Conservation (phyloP, 2,329 filamentous ascomycete genomes). For the Hymenoscyphus repandus region DNA sequence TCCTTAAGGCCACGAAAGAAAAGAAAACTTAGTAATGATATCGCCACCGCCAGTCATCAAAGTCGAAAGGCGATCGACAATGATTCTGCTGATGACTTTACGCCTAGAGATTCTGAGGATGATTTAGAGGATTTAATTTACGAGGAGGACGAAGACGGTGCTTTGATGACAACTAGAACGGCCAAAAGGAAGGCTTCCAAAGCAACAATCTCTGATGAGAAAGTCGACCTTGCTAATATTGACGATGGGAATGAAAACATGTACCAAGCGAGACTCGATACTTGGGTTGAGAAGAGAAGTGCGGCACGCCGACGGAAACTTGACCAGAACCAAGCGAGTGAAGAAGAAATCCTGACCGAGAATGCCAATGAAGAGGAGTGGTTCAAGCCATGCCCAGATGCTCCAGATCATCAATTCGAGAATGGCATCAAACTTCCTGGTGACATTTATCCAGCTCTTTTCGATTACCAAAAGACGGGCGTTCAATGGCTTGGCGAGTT, state of each 20-base stretch:
- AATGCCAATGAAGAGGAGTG: conserved; percentile 57
- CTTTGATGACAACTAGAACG: conserved; percentile 34
- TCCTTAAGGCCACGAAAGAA: conserved; percentile 55
- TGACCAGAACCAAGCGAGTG: conserved; percentile 32
- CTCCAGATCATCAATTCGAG: conserved; percentile 69
- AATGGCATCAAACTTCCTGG: conserved; percentile 76
- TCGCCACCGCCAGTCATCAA: conserved; percentile 20
- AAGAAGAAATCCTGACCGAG: conserved; percentile 40
- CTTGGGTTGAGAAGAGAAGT: conserved; percentile 65
- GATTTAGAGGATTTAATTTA: conserved; percentile 26
- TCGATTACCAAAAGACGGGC: conserved; percentile 95
- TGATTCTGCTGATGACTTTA: conserved; percentile 34
- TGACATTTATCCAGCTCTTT: conserved; percentile 86
- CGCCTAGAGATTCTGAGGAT: conserved; percentile 18
- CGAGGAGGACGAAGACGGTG: conserved; percentile 33
- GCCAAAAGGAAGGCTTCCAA: conserved; percentile 33
- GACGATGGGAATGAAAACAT: conserved; percentile 86
- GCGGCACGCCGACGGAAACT: conserved; percentile 46
- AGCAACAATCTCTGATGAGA: conserved; percentile 28
- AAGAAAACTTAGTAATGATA: conserved; percentile 36
- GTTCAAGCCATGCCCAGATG: conserved; percentile 79
- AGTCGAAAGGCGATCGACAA: conserved; percentile 29
- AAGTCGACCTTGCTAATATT: conserved; percentile 39
- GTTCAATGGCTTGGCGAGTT: conserved; percentile 96
- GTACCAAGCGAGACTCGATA: conserved; percentile 69